Base-by-base conservation (phyloP, 1,284 basidiomycete genomes). In the Heimioporus retisporus region DNA sequence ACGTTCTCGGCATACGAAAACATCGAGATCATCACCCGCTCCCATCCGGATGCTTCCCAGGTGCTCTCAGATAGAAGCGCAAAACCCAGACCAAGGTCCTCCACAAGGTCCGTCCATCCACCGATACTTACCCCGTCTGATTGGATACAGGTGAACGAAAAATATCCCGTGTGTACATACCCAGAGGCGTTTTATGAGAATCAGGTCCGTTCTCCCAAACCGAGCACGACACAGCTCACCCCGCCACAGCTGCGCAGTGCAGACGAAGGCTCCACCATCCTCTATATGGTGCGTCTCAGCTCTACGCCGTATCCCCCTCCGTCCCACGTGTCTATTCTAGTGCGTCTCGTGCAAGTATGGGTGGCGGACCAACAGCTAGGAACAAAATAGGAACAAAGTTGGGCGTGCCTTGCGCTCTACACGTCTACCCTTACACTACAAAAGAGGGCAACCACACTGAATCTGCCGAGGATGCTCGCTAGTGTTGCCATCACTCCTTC, bases 111-210 rank as follows among this genome's bases (percentile, higher is more conserved):
- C 7, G 62, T 19, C 60, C 25, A 21, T 19, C 25, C 40, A 25
- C 31, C 28, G 7, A 25, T 21, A 64, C n/a, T 15, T 14, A 19
- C 40, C 19, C 63, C 25, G n/a, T 35, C 68, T 54, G 69, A 25
- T 10, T 8, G 4, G 44, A 61, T 51, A 58, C 75, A 98, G 94
- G 94, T 96, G 48, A 91, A 94, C 63, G 97, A 99, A 80, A 93
- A 93, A 80, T 99, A 98, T 77, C 96, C 96, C 1, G 88, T 89
- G 60, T 99, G 97, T 75, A 95, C 95, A 53, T 89, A 96, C 80
- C 83, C 90, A 71, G 91, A 92, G 72, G 93, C 93, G 31, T 93
- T 88, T n/a, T 93, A 91, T 62, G 91, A 92, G 73, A 87, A 89
- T 79, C 93, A 94, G 87, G 92, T 90, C 71, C 56, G 85, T 76